Percentiles rank a stretch among this genome's conserved stretches.
Conservation (phyloP, 768 basidiomycete genomes). For the Russula olivacea region DNA sequence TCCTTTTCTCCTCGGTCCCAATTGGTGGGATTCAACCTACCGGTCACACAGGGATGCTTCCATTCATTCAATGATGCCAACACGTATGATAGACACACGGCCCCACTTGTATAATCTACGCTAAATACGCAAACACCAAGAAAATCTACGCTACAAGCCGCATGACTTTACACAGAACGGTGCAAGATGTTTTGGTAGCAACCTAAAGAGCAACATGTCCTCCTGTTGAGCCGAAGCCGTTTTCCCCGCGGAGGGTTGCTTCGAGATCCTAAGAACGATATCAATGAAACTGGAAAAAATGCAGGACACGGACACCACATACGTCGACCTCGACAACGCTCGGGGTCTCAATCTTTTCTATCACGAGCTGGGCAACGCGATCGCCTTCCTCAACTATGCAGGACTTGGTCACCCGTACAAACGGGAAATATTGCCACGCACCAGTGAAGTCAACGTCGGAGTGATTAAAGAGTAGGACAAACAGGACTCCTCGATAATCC, state of each 20-base stretch:
- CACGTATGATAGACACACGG: conserved; percentile 30
- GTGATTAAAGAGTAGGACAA: conserved; percentile 89
- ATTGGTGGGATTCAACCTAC: conserved; percentile 40
- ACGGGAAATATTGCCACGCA: conserved; percentile 28
- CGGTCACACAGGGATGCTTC: conserved; percentile 25
- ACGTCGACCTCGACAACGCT: conserved; percentile 83
- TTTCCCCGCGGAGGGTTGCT: conserved; percentile 74
- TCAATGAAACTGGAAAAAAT: background rate
- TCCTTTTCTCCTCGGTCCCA: conserved; percentile 33
- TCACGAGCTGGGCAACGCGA: conserved; percentile 90
- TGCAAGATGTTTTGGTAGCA: too few species aligned
- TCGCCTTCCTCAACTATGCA: conserved; percentile 82
- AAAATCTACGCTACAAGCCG: conserved; percentile 33
- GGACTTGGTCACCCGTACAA: background rate
- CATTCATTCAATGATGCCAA: background rate
- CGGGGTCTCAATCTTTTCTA: conserved; percentile 86
- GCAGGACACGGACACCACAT: conserved; percentile 28
- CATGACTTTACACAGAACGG: background rate
- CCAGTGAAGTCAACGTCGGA: conserved; percentile 87
- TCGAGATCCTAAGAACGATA: conserved; percentile 59
- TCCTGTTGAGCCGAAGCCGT: conserved; percentile 94
- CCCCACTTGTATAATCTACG: background rate
- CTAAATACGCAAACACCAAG: background rate
- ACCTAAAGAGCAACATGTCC: conserved; percentile 45
- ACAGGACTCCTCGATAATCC: conserved; percentile 89